Percentiles rank a stretch among this genome's conserved stretches.
phyloP scores from a whole-genome alignment of 208 protist genomes.

The Trypanosoma theileri region DNA sequence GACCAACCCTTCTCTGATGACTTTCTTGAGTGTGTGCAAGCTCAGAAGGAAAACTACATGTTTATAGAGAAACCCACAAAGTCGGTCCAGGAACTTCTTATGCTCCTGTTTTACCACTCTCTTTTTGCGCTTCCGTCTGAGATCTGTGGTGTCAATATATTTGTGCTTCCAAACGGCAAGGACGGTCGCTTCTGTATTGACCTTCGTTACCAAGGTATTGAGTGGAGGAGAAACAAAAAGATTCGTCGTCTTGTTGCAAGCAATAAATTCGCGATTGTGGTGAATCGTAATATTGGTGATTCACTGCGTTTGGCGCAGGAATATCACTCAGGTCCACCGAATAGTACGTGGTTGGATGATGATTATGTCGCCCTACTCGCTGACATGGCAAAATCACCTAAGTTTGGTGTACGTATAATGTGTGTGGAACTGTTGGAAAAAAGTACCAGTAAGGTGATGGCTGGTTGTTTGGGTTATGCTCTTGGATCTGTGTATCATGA shows the following conservation, averaged over 20 bases:
- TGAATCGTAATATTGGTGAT: constrained; percentile 40
- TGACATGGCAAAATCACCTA: constrained; percentile 25
- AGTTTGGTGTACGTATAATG: constrained; percentile 30
- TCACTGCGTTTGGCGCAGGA: constrained; percentile 34
- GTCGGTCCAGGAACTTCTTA: constrained; percentile 22
- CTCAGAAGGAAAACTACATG: constrained; percentile 30
- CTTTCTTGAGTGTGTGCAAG: constrained; percentile 43
- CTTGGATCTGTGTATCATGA: constrained; percentile 70
- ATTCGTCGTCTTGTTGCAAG: constrained; percentile 41
- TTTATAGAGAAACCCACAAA: constrained; percentile 35
- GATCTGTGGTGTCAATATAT: not conserved
- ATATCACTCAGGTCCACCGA: constrained; percentile 39
- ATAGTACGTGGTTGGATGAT: constrained; percentile 43
- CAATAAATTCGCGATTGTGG: constrained; percentile 40
- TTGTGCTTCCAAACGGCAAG: constrained; percentile 8
- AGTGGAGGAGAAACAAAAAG: constrained; percentile 52
- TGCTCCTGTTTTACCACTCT: constrained; percentile 50
- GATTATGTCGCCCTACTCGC: constrained; percentile 24
- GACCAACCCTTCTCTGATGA: constrained; percentile 39
- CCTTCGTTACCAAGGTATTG: constrained; percentile 36
- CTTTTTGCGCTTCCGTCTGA: constrained; percentile 56
- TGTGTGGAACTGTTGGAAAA: constrained; percentile 54
- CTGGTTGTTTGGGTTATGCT: constrained; percentile 63
- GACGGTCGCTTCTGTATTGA: constrained; percentile 30
- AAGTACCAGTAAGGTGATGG: constrained; percentile 33